phyloP scores from a whole-genome alignment of 352 stramenopile species.

The Pythium grandisporangium region DNA sequence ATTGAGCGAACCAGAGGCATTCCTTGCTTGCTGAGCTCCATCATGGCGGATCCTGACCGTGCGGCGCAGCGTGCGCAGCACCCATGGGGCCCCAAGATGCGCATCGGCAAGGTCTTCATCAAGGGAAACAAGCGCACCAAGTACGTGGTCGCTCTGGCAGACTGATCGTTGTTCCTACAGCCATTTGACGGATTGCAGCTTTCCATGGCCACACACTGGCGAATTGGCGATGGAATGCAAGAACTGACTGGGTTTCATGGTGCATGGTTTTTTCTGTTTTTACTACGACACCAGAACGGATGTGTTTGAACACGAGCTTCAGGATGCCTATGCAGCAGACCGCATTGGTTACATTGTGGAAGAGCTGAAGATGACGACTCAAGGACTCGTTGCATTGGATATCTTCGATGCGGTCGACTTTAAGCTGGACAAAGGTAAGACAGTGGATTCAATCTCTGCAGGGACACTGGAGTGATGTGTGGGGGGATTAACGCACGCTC shows the following conservation, averaged over 20 bases:
- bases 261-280: background rate
- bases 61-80: constrained; percentile 25
- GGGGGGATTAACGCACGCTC: background rate
- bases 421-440: constrained; percentile 61
- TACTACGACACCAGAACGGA: constrained; percentile 28
- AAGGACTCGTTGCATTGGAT: constrained; percentile 64
- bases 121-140: constrained; percentile 84
- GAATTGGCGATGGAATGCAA: constrained; percentile 3
- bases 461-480: background rate
- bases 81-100: constrained; percentile 71
- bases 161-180: no score
- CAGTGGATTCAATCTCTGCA: no score
- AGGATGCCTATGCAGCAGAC: constrained; percentile 57
- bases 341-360: constrained; percentile 57
- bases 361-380: constrained; percentile 45
- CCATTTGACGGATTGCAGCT: no score
- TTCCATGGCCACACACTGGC: no score
- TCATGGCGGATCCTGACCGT: constrained; percentile 5
- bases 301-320: constrained; percentile 83
- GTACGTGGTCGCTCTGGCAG: constrained; percentile 18
- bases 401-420: constrained; percentile 83
- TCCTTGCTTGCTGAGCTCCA: no score
- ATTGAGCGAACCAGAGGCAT: background rate
- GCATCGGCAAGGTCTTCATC: constrained; percentile 80
- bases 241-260: no score